These are phyloP conservation scores for Actinomortierella wolfii DNA, from an alignment of 371 early-diverging fungal species.

Conservation along the genomic window DNA sequence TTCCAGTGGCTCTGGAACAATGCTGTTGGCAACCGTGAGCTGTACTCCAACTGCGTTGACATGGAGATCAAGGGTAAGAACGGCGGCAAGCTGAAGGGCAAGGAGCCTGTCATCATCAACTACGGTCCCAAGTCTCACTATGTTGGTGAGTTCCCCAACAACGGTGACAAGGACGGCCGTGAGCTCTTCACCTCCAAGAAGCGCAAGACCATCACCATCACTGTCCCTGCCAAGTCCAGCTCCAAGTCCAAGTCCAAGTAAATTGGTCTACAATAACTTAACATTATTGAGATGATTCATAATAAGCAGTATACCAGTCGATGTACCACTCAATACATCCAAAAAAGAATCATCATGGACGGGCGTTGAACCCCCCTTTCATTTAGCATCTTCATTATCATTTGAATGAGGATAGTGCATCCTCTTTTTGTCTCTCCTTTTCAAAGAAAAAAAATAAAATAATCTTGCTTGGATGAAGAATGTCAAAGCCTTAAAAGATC, in stretches of 20 bases:
- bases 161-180: slow-evolving; percentile 6
- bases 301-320: too few relatives aligned
- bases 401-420: too few relatives aligned
- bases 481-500: too few relatives aligned
- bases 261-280: too few relatives aligned
- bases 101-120: slow-evolving; percentile 26
- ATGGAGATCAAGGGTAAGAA: slow-evolving; percentile 53
- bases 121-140: slow-evolving; percentile 14
- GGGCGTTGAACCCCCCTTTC: too few relatives aligned
- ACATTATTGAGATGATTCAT: too few relatives aligned
- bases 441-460: too few relatives aligned
- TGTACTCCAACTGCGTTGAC: slow-evolving; percentile 77
- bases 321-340: too few relatives aligned
- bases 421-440: too few relatives aligned
- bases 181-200: slow-evolving; percentile 17
- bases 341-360: too few relatives aligned
- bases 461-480: too few relatives aligned
- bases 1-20: slow-evolving; percentile 54
- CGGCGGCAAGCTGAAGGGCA: slow-evolving; percentile 24
- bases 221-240: slow-evolving; percentile 5
- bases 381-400: too few relatives aligned
- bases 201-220: slow-evolving; percentile 13
- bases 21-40: slow-evolving; percentile 70
- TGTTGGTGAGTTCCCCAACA: slow-evolving; percentile 18
- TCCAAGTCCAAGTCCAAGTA: neutral